Evolutionary conservation across 192 early-diverging fungal genomes (phyloP).

Genomic region (Lunasporangiospora selenospora): DNA sequence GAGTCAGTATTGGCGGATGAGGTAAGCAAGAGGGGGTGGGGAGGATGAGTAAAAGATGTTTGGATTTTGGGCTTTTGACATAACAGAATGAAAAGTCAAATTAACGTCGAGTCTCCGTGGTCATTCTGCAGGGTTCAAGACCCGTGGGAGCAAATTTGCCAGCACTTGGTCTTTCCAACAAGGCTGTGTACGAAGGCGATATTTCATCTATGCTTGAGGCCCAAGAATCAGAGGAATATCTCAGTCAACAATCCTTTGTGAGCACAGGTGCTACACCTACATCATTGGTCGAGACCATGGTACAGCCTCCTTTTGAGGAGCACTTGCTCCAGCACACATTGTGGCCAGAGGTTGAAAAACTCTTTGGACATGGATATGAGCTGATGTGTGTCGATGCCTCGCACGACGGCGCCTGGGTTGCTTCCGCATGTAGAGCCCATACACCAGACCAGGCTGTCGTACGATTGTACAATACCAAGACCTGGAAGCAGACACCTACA

Average conservation of each 20-base stretch:
- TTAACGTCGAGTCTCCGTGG: not conserved
- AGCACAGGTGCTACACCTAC: conserved; percentile 56
- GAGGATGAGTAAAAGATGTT: too few species aligned
- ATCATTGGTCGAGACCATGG: conserved; percentile 49
- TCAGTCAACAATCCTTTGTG: conserved; percentile 62
- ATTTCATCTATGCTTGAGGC: conserved; percentile 48
- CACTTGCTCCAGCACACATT: conserved; percentile 87
- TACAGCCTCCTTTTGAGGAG: conserved; percentile 86
- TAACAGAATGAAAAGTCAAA: too few species aligned
- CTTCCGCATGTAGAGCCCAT: conserved; percentile 75
- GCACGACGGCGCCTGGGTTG: conserved; percentile 72
- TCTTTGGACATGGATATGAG: conserved; percentile 98
- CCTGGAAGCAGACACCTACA: conserved; percentile 68
- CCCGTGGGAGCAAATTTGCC: conserved; percentile 85
- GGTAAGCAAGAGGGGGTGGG: conserved; percentile 43
- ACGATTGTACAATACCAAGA: conserved; percentile 71
- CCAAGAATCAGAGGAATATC: conserved; percentile 66
- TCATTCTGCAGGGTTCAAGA: conserved; percentile 48
- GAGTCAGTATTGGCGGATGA: conserved; percentile 46
- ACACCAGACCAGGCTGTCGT: conserved; percentile 77
- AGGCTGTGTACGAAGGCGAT: conserved; percentile 79
- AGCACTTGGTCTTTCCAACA: conserved; percentile 94
- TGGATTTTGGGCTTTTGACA: too few species aligned
- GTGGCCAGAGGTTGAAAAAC: conserved; percentile 96
- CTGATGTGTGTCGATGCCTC: conserved; percentile 79